A percentile compares a stretch with the other conserved stretches of the same genome.
These are phyloP conservation scores for Solanum arcanum DNA, from an alignment of 257 asterid species.

Conservation along the genomic window DNA sequence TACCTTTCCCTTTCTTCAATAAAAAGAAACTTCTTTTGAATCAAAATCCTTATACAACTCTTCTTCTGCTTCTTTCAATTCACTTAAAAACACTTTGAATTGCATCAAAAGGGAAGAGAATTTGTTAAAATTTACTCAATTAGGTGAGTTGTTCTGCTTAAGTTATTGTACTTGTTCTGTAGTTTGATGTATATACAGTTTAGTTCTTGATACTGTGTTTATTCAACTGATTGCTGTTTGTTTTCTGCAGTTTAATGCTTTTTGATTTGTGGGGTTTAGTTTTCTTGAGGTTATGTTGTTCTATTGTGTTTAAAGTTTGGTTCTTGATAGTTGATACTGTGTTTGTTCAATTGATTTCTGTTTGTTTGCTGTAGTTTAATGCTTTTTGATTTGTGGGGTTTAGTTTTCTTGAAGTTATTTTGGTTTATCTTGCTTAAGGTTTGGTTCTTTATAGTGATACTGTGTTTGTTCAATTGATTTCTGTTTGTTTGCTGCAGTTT, in stretches of 20 bases:
- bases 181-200: background rate
- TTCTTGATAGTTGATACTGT: background rate
- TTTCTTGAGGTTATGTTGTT: background rate
- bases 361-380: background rate
- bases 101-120: background rate
- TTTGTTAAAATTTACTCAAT: background rate
- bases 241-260: background rate
- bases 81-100: background rate
- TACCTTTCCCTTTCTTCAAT: slow-evolving; percentile 7
- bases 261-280: background rate
- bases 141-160: background rate
- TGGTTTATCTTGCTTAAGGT: background rate
- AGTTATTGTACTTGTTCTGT: background rate
- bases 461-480: background rate
- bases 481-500: background rate
- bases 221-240: background rate
- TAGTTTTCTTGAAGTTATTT: background rate
- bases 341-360: background rate
- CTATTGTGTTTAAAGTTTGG: background rate
- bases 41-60: background rate
- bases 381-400: background rate
- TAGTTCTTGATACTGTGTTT: background rate
- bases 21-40: background rate
- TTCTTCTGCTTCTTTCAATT: background rate
- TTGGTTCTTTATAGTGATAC: background rate